These are phyloP conservation scores for Penicillium janthinellum DNA, from an alignment of 2,329 filamentous ascomycete genomes.

Conservation along the genomic window DNA sequence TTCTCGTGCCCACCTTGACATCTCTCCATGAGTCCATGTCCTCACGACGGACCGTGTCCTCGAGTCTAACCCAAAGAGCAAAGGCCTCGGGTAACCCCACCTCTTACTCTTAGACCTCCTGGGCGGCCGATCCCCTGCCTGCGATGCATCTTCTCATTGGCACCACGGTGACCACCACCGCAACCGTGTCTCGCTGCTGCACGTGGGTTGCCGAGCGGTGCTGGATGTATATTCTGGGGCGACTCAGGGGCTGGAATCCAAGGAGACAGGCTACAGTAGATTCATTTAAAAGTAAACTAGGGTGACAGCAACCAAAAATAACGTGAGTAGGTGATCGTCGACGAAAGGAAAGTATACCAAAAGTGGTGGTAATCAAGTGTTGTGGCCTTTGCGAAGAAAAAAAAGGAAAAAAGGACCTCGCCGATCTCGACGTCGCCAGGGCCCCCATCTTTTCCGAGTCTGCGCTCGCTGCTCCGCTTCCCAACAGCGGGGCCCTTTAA, in stretches of 20 bases:
- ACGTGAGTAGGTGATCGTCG: not conserved
- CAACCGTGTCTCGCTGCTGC: constrained; percentile 7
- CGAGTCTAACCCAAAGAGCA: constrained; percentile 8
- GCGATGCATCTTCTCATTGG: constrained; percentile 18
- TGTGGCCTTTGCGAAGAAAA: not conserved
- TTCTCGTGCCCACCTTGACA: not conserved
- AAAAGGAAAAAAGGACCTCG: not conserved
- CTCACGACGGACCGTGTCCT: constrained; percentile 1
- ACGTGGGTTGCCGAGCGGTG: constrained; percentile 14
- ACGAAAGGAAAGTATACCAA: not conserved
- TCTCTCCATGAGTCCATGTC: not conserved
- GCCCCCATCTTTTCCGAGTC: constrained; percentile 5
- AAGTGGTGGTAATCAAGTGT: not conserved
- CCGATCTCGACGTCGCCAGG: constrained; percentile 17
- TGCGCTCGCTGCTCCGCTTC: constrained; percentile 3
- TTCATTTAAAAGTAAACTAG: not conserved
- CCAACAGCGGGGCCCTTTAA: constrained; percentile 16
- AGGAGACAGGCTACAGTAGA: not conserved
- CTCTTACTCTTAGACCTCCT: constrained; percentile 2
- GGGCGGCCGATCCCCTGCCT: constrained; percentile 13
- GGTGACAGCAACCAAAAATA: not conserved
- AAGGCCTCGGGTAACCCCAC: constrained; percentile 26
- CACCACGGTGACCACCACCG: constrained; percentile 7
- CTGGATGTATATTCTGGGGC: not conserved
- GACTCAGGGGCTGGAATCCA: not conserved